Evolutionary conservation across 2,329 filamentous ascomycete genomes (phyloP).

Genomic region (Hypomyces rosellus): DNA sequence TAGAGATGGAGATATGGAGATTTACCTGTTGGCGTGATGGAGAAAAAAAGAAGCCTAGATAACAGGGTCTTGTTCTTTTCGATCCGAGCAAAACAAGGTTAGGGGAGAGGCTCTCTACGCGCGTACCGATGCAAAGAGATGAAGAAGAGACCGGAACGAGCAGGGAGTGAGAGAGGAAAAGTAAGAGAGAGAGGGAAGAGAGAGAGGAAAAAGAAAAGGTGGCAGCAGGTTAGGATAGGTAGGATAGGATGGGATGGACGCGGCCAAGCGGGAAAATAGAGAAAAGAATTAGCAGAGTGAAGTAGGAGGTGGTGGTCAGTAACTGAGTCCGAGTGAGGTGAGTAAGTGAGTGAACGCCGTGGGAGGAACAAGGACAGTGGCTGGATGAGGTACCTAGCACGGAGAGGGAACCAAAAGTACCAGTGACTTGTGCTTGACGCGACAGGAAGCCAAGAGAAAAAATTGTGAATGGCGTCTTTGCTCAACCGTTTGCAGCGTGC

Average conservation of each 20-base stretch:
- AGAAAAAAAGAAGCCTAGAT: not conserved
- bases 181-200: not conserved
- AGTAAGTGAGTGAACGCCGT: constrained; percentile 17
- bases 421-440: not conserved
- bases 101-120: not conserved
- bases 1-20: constrained; percentile 3
- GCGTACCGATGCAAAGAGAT: not conserved
- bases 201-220: not conserved
- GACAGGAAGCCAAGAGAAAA: not conserved
- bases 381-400: constrained; percentile 12
- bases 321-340: constrained; percentile 6
- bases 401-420: constrained; percentile 3
- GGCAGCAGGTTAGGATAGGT: not conserved
- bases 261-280: too few species aligned
- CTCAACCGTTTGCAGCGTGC: constrained; percentile 2
- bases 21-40: not conserved
- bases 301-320: too few species aligned
- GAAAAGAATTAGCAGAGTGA: too few species aligned
- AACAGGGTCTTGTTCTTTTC: constrained; percentile 7
- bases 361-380: not conserved
- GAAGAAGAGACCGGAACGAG: not conserved
- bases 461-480: not conserved
- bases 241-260: too few species aligned
- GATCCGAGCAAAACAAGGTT: not conserved
- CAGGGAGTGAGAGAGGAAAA: not conserved